Conservation (phyloP, 805 yeast genomes). For the Candida mattraensis region DNA sequence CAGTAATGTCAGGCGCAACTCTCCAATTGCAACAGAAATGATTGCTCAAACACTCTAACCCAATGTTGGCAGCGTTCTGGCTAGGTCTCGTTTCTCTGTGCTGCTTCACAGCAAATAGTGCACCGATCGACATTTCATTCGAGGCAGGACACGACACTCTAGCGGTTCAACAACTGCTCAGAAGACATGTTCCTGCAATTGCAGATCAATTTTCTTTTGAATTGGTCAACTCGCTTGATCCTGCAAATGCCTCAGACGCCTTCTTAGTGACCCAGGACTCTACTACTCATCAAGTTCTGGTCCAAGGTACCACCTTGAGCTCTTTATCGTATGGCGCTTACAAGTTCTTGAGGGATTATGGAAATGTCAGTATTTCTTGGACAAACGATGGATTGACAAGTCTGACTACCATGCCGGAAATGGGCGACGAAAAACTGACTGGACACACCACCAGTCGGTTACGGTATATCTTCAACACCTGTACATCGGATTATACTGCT, state of each 20-base stretch:
- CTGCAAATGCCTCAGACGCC: constrained; percentile 2
- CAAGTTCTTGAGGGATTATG: constrained; percentile 8
- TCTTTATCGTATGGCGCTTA: constrained; percentile 8
- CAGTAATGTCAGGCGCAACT: too few relatives aligned
- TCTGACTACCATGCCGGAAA: constrained; percentile 4
- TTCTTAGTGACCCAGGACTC: constrained; percentile 4
- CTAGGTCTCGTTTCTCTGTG: too few relatives aligned
- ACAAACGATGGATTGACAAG: constrained; percentile 2
- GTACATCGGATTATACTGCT: constrained; percentile 12
- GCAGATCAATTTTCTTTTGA: constrained; percentile 6
- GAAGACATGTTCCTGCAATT: constrained; percentile 5
- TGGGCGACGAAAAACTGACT: not conserved
- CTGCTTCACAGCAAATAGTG: too few relatives aligned
- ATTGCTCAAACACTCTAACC: too few relatives aligned
- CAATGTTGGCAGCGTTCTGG: too few relatives aligned
- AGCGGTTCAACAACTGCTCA: constrained; percentile 4
- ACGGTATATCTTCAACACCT: constrained; percentile 11
- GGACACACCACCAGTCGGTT: constrained; percentile 4
- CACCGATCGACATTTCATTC: too few relatives aligned
- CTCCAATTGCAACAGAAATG: too few relatives aligned
- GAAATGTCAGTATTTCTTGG: constrained; percentile 8
- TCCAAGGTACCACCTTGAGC: constrained; percentile 5
- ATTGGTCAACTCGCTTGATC: not conserved
- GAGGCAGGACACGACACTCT: too few relatives aligned
- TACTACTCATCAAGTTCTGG: constrained; percentile 5